phyloP scores from a whole-genome alignment of 2,329 filamentous ascomycete species.

The Beauveria australis region DNA sequence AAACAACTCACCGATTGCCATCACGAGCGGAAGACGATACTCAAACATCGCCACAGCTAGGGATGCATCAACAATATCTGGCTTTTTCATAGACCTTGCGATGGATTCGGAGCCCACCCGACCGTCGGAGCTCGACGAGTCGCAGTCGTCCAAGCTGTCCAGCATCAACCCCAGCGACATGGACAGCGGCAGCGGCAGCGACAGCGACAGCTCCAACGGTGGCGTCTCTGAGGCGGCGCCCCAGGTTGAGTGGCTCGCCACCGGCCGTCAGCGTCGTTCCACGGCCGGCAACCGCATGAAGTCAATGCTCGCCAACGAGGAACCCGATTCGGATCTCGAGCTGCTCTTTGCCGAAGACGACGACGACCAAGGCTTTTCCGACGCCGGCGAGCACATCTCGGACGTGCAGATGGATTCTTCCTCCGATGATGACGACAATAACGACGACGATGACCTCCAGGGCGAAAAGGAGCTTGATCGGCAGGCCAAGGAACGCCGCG shows the following conservation, averaged over 20 bases:
- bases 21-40: background rate
- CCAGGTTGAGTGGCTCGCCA: slow-evolving; percentile 61
- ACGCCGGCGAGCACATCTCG: slow-evolving; percentile 57
- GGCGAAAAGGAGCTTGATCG: slow-evolving; percentile 83
- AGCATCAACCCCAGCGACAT: slow-evolving; percentile 15
- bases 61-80: slow-evolving; percentile 1
- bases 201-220: slow-evolving; percentile 28
- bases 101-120: slow-evolving; percentile 23
- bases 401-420: slow-evolving; percentile 85
- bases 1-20: background rate
- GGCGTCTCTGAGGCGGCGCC: slow-evolving; percentile 25
- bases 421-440: slow-evolving; percentile 71
- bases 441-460: slow-evolving; percentile 61
- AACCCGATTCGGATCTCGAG: slow-evolving; percentile 60
- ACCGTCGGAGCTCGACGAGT: slow-evolving; percentile 25
- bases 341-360: slow-evolving; percentile 69
- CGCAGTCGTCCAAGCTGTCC: slow-evolving; percentile 22
- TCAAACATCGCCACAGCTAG: background rate
- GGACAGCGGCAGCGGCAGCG: slow-evolving; percentile 17
- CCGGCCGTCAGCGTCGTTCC: slow-evolving; percentile 63
- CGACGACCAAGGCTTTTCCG: slow-evolving; percentile 60
- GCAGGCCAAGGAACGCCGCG: slow-evolving; percentile 59
- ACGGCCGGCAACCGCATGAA: slow-evolving; percentile 82
- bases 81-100: slow-evolving; percentile 5
- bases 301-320: slow-evolving; percentile 66